Conservation (phyloP, 345 rosid species). For the Diplotaxis tenuifolia region DNA sequence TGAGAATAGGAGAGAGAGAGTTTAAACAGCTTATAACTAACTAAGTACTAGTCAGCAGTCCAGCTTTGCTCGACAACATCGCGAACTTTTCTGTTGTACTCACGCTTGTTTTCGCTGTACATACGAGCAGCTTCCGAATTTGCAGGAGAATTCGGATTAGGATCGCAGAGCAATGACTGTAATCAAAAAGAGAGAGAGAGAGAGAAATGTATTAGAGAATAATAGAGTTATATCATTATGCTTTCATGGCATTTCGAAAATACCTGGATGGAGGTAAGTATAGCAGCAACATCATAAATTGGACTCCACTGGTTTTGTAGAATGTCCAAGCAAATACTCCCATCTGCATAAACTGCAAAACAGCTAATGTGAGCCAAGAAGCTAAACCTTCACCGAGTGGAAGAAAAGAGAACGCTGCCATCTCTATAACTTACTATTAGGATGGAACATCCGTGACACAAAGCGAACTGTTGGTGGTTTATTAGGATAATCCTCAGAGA, state of each 20-base stretch:
- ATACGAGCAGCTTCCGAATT: constrained; percentile 82
- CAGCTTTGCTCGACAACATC: constrained; percentile 77
- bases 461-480: constrained; percentile 67
- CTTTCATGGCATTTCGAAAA: neutral
- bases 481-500: constrained; percentile 65
- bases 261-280: constrained; percentile 96
- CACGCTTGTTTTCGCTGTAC: constrained; percentile 76
- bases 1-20: constrained; percentile 19
- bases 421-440: constrained; percentile 51
- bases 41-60: constrained; percentile 61
- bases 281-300: constrained; percentile 94
- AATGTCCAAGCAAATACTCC: constrained; percentile 94
- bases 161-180: constrained; percentile 79
- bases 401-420: neutral
- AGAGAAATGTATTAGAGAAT: neutral
- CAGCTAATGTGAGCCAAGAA: neutral
- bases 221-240: neutral
- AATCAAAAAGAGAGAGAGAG: neutral
- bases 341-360: constrained; percentile 87
- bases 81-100: constrained; percentile 70
- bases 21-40: constrained; percentile 30
- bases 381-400: neutral
- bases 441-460: constrained; percentile 69
- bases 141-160: constrained; percentile 86
- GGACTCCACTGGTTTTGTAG: constrained; percentile 99